A percentile compares a stretch with the other conserved stretches of the same genome.
These are phyloP conservation scores for Lactarius sanguifluus DNA, from an alignment of 768 basidiomycete genomes.

Conservation along the genomic window DNA sequence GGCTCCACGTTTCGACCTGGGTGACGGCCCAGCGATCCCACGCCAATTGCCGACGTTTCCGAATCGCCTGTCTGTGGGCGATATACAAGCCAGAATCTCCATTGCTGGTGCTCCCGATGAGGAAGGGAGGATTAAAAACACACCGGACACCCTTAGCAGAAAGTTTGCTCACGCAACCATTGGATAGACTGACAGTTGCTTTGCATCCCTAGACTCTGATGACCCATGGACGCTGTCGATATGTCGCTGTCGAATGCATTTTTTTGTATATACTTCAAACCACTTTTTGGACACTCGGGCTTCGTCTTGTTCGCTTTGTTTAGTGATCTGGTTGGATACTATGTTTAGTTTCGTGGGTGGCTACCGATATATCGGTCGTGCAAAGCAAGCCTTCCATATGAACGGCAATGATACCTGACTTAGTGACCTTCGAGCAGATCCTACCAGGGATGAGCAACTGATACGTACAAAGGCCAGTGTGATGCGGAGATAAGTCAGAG, in stretches of 20 bases:
- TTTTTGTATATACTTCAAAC: background rate
- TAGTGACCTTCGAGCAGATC: constrained; percentile 4
- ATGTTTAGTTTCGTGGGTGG: background rate
- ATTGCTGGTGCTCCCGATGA: constrained; percentile 17
- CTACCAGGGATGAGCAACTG: background rate
- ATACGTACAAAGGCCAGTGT: background rate
- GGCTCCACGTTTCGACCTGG: constrained; percentile 1
- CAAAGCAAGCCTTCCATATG: background rate
- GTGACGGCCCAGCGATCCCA: constrained; percentile 2
- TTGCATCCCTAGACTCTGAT: background rate
- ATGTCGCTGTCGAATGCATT: constrained; percentile 12
- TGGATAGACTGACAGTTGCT: constrained; percentile 11
- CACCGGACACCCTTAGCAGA: background rate
- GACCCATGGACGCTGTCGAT: constrained; percentile 13
- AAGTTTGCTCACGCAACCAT: constrained; percentile 20
- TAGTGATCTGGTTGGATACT: background rate
- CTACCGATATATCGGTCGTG: background rate
- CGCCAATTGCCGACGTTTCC: background rate
- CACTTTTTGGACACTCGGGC: background rate
- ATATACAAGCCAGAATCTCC: background rate
- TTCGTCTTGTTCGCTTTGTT: constrained; percentile 3
- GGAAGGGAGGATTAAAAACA: constrained; percentile 19
- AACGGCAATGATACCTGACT: background rate
- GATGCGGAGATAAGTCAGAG: constrained; percentile 22
- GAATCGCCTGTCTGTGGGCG: constrained; percentile 18